Evolutionary conservation across 2,329 filamentous ascomycete genomes (phyloP), one percentile per base, ranked within the genome.

Genomic region (Cladosporium sp.): DNA sequence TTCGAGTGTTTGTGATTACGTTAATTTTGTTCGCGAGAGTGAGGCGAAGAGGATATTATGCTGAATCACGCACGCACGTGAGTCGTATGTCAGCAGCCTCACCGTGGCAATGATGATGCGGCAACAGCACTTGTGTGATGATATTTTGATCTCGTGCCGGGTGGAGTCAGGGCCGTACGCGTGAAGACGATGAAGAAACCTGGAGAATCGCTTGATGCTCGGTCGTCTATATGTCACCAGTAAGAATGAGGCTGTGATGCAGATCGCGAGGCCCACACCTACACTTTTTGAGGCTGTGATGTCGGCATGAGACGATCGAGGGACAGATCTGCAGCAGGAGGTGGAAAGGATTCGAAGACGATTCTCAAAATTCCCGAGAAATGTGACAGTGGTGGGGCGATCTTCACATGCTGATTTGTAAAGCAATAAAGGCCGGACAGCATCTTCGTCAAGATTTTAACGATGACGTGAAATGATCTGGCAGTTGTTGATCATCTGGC

Each of bases 211-310:
- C 23, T 14, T 11, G n/a, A 50, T 50, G 2, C 14, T 40, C 29
- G 21, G 37, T 49, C 14, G 12, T 23, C 40, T 44, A 21, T 60
- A 40, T 53, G 55, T 40, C 60, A 23, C 31, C 31, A 62, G 21
- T 61, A 1, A 21, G n/a, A 26, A 28, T 35, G 29, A 44, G 50
- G 61, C 61, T 63, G 61, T 56, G 61, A 31, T 31, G 60, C 49
- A 63, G 50, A 63, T 63, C 33, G 31, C 49, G 44, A 33, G 58
- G 46, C 29, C 46, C 59, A 52, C 44, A 23, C 44, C n/a, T 29
- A 49, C 44, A 31, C 46, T 49, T 46, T 49, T 35, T 21, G 60
- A 63, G 60, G 60, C 60, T 55, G 60, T 63, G 60, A 55, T 63
- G 61, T 63, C 50, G 50, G 61, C 26, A 23, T 33, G 61, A 28